phyloP scores from a whole-genome alignment of 192 early-diverging fungal species.

The Chytriomyces confervae region DNA sequence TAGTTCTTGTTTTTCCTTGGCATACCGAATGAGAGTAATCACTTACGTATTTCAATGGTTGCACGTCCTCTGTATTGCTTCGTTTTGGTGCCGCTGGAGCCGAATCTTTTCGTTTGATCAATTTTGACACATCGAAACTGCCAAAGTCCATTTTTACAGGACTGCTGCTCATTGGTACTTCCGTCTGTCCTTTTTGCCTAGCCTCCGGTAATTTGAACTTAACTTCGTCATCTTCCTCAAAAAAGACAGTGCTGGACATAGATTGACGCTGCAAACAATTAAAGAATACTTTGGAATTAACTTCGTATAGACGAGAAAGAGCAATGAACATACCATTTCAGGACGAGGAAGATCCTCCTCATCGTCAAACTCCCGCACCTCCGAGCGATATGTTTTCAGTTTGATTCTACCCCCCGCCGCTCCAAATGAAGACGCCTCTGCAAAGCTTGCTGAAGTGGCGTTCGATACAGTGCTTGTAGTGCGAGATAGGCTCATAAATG shows the following conservation, averaged over 20 bases:
- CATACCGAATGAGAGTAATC: not conserved
- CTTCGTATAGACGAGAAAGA: too few relatives aligned
- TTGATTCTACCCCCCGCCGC: not conserved
- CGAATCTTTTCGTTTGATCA: conserved; percentile 1
- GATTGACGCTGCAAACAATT: too few relatives aligned
- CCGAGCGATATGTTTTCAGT: not conserved
- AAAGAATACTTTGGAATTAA: too few relatives aligned
- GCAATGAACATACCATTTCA: not conserved
- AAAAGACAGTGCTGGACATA: too few relatives aligned
- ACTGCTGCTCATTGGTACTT: not conserved
- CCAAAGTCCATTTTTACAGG: conserved; percentile 9
- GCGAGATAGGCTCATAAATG: not conserved
- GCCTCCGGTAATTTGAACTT: not conserved
- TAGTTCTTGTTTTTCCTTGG: not conserved
- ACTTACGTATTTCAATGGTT: conserved; percentile 28
- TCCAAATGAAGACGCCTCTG: too few relatives aligned
- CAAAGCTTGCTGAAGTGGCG: not conserved
- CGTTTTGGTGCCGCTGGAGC: not conserved
- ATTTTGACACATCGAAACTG: conserved; percentile 11
- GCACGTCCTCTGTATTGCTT: conserved; percentile 5
- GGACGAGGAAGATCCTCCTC: not conserved
- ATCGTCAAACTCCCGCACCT: not conserved
- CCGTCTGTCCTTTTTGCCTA: not conserved
- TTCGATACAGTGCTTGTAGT: not conserved
- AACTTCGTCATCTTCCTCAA: too few relatives aligned